Base-by-base conservation (phyloP, 495 filamentous ascomycete species). In the Aspergillus haitiensis region DNA sequence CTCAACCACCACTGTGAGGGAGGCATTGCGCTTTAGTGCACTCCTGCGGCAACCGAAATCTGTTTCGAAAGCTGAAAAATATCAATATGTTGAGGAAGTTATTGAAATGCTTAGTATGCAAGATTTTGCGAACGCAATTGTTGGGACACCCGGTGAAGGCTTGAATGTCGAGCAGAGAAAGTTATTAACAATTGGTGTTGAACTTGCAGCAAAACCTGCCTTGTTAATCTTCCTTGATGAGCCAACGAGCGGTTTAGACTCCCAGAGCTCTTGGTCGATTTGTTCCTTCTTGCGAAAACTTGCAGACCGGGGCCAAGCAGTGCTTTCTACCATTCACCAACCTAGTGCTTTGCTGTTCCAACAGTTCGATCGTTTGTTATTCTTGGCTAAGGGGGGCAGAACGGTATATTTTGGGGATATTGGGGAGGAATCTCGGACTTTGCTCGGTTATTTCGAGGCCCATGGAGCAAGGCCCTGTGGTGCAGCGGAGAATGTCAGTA, bases 221-320 rank as follows among this genome's bases (percentile, higher is more conserved):
- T 79, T 97, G n/a, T 76, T 96, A 0, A 85, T 97, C 7, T 97
- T 96, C 75, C 84, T 97, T n/a, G 93, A 97, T 67, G 93, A 97
- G 64, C 93, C 93, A 13, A 94, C 91, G 5, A 92, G 89, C 54
- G 91, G 91, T 64, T 73, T 96, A 11, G 91, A 96, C 72, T 87
- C 84, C 56, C 91, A 94, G 65, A 94, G 89, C 10, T 88, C 91
- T 4, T 96, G 88, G 89, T 84, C 90, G 16, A 94, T 96, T 62
- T 81, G 89, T 52, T 76, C 85, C 52, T 84, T 96, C 45, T 76
- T 97, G n/a, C 83, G 91, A 64, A 95, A 93, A 70, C 81, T 97
- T 34, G 91, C 92, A 47, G 88, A 91, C 72, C 87, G 84, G 64
- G 92, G 92, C 31, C 92, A 95, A 68, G 91, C 92, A 33, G 88